These are phyloP conservation scores for Emmonsiellopsis sp. DNA, from an alignment of 2,329 filamentous ascomycete genomes.

Conservation along the genomic window DNA sequence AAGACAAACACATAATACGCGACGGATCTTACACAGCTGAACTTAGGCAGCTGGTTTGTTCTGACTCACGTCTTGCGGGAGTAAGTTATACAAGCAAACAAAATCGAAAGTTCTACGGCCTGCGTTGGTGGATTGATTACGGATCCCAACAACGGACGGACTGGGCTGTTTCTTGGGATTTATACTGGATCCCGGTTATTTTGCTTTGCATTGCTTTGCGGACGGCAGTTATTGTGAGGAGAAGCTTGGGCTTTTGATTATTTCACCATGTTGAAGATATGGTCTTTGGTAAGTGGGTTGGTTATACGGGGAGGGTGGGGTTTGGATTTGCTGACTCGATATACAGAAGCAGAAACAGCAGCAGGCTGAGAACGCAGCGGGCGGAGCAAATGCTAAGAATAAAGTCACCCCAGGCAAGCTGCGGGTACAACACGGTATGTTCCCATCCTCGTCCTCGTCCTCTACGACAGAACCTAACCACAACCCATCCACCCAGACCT, in stretches of 20 bases:
- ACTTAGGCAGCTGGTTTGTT: too few species aligned
- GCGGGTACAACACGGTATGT: conserved; percentile 84
- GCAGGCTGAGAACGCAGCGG: conserved; percentile 88
- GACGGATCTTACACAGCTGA: too few species aligned
- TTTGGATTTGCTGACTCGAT: neutral
- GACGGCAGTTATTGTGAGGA: neutral
- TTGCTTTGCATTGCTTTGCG: neutral
- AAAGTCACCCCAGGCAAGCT: conserved; percentile 96
- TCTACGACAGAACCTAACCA: neutral
- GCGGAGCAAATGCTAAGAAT: conserved; percentile 73
- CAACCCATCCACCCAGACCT: neutral
- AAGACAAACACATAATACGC: too few species aligned
- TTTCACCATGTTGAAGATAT: conserved; percentile 92
- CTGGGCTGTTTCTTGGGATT: too few species aligned
- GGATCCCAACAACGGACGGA: too few species aligned
- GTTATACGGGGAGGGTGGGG: neutral
- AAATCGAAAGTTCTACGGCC: too few species aligned
- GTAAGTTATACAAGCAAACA: too few species aligned
- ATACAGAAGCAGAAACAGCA: conserved; percentile 68
- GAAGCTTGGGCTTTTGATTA: neutral
- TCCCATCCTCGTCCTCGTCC: neutral
- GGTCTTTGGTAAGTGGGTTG: conserved; percentile 72
- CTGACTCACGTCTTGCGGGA: too few species aligned
- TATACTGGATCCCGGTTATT: too few species aligned
- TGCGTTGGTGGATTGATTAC: too few species aligned